Evolutionary conservation across 2,329 filamentous ascomycete genomes (phyloP), one percentile per base, ranked within the genome.

Genomic region (Claviceps arundinis): DNA sequence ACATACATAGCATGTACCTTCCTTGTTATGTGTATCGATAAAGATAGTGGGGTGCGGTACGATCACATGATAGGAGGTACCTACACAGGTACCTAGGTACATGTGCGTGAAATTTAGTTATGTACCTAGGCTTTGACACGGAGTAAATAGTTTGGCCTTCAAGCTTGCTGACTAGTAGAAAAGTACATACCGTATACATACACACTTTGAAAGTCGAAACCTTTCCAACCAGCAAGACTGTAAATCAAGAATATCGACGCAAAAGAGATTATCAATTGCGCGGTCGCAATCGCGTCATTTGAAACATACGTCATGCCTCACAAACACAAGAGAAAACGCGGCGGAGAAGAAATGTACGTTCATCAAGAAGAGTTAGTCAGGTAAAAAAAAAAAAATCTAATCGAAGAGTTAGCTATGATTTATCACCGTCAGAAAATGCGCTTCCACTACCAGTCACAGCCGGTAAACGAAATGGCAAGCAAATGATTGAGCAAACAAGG

Each of bases 311-410:
- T 13, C 24, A 94, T 94, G 88, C 88, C 88, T 66, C 87, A 91
- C 71, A 94, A 94, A 70, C 88, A 94, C 66, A 91, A 85, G 56
- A 77, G 86, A 54, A 70, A 69, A 58, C 78, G 79, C 52, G 74
- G 73, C 49, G 77, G 82, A 54, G 70, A 72, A 48, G 72, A 72
- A 16, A 71, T 72, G 82, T 83, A 65, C 58, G 73, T 64, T 30
- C 45, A 6, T 30, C 16, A 30, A 19, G 9, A 7, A 26, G 4
- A 14, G 2, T 16, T 44, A 34, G 16, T 11, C 37, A 8, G 4
- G 17, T 26, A 3, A 30, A 11, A 11, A 2, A 4, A 6, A 11
- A 41, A 19, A 4, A 13, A 9, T 30, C 58, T 64, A 45, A 63
- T 50, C 37, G 38, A 19, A 26, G 42, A 40, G 13, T 5, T 58